These are phyloP conservation scores for Rhodotorula toruloides DNA, from an alignment of 768 basidiomycete genomes.

Conservation along the genomic window DNA sequence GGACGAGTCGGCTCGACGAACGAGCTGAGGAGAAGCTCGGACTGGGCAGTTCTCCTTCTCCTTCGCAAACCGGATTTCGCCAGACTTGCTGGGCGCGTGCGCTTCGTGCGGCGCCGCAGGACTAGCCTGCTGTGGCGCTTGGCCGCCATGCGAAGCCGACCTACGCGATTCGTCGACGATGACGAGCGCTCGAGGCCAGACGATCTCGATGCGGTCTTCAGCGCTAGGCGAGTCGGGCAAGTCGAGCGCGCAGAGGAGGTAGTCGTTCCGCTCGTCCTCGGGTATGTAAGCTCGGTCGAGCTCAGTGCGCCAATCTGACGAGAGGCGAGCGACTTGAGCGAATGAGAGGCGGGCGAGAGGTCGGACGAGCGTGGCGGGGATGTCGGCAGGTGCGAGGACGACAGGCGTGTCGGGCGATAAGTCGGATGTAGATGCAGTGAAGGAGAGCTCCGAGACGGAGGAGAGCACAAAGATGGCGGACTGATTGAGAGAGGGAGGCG, in stretches of 20 bases:
- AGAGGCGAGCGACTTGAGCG: not conserved
- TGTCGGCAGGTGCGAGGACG: constrained; percentile 15
- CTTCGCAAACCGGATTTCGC: no score
- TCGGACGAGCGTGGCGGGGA: constrained; percentile 4
- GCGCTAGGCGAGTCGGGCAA: not conserved
- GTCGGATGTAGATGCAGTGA: not conserved
- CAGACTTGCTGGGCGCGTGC: not conserved
- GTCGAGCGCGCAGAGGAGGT: constrained; percentile 25
- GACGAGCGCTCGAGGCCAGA: constrained; percentile 25
- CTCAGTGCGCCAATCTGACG: not conserved
- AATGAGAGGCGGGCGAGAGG: no score
- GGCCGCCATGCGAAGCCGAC: not conserved
- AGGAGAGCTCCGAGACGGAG: not conserved
- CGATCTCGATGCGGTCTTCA: constrained; percentile 4
- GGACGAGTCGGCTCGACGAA: no score
- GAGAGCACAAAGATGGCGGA: constrained; percentile 11
- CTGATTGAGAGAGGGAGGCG: constrained; percentile 9
- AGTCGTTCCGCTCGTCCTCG: not conserved
- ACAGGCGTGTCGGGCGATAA: not conserved
- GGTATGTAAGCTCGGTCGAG: constrained; percentile 3
- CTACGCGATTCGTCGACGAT: constrained; percentile 17
- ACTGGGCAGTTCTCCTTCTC: no score
- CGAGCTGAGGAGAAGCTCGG: no score
- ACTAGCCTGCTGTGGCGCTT: not conserved
- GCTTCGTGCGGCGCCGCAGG: no score